phyloP scores from a whole-genome alignment of 495 filamentous ascomycete genomes.

The Penicillium paradoxum region DNA sequence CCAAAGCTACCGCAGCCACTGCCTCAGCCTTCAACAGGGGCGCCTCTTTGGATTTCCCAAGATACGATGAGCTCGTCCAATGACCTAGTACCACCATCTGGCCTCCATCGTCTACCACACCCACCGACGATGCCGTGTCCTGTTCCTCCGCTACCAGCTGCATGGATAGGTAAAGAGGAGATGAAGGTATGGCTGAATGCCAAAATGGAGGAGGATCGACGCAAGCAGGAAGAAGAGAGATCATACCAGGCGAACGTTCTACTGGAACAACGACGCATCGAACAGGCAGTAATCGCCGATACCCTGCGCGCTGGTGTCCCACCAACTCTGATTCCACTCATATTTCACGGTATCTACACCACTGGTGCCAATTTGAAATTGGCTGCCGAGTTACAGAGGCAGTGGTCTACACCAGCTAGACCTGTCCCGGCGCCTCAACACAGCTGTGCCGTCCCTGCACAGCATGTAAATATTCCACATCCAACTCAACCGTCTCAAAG shows the following conservation, averaged over 20 bases:
- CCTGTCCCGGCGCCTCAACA: not conserved
- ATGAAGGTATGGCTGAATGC: constrained; percentile 79
- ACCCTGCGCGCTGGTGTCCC: constrained; percentile 78
- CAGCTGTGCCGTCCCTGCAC: constrained; percentile 42
- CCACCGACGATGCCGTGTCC: constrained; percentile 34
- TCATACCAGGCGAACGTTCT: constrained; percentile 72
- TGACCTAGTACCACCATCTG: constrained; percentile 36
- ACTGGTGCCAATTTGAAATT: constrained; percentile 57
- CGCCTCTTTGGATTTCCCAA: constrained; percentile 11
- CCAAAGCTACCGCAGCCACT: constrained; percentile 26
- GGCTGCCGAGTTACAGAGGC: constrained; percentile 64
- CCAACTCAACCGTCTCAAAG: constrained; percentile 37
- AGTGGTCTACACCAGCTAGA: not conserved
- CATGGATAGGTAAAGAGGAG: constrained; percentile 73
- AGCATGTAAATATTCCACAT: constrained; percentile 5
- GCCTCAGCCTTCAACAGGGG: constrained; percentile 27
- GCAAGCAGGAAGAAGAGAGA: constrained; percentile 82
- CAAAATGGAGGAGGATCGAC: constrained; percentile 79
- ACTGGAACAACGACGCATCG: constrained; percentile 77
- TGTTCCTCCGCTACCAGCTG: constrained; percentile 64
- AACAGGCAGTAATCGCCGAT: constrained; percentile 78
- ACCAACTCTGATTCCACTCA: constrained; percentile 78
- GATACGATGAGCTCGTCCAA: constrained; percentile 33
- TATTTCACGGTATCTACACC: constrained; percentile 74
- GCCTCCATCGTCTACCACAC: constrained; percentile 34